A percentile compares a stretch with the other conserved stretches of the same genome.
Conservation (phyloP, 495 filamentous ascomycete species). For the Trichoderma orchidacearum region DNA sequence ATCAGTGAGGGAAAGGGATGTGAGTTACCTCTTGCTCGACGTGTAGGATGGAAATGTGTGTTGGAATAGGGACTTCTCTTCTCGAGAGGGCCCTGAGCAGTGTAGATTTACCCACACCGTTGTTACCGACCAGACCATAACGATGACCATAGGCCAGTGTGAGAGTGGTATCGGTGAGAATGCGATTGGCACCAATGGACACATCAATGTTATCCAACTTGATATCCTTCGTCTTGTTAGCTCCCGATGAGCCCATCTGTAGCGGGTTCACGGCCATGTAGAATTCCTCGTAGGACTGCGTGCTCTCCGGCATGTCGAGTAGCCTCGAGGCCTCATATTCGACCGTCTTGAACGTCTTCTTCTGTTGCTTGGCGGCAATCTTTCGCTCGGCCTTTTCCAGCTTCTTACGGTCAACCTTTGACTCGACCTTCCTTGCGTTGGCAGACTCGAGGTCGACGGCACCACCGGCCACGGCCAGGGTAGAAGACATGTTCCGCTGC, state of each 20-base stretch:
- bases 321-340: slow-evolving; percentile 92
- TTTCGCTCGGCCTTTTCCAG: slow-evolving; percentile 97
- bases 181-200: slow-evolving; percentile 76
- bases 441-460: slow-evolving; percentile 88
- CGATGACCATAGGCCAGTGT: slow-evolving; percentile 87
- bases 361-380: slow-evolving; percentile 95
- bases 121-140: slow-evolving; percentile 96
- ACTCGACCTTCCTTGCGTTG: slow-evolving; percentile 85
- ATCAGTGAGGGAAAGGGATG: background rate
- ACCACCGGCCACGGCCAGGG: slow-evolving; percentile 70
- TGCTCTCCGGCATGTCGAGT: slow-evolving; percentile 64
- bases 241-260: slow-evolving; percentile 55
- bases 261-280: slow-evolving; percentile 98
- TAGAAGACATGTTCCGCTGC: slow-evolving; percentile 90
- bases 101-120: slow-evolving; percentile 98
- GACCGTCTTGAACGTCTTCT: slow-evolving; percentile 95
- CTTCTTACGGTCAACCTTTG: slow-evolving; percentile 96
- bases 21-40: slow-evolving; percentile 84
- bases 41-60: slow-evolving; percentile 96
- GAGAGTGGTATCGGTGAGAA: slow-evolving; percentile 76
- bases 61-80: slow-evolving; percentile 87
- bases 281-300: slow-evolving; percentile 98
- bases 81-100: slow-evolving; percentile 81
- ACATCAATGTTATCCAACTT: slow-evolving; percentile 95
- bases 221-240: slow-evolving; percentile 95